These are phyloP conservation scores for Coleophoma eucalyptorum DNA, from an alignment of 2,329 filamentous ascomycete species.

Conservation along the genomic window DNA sequence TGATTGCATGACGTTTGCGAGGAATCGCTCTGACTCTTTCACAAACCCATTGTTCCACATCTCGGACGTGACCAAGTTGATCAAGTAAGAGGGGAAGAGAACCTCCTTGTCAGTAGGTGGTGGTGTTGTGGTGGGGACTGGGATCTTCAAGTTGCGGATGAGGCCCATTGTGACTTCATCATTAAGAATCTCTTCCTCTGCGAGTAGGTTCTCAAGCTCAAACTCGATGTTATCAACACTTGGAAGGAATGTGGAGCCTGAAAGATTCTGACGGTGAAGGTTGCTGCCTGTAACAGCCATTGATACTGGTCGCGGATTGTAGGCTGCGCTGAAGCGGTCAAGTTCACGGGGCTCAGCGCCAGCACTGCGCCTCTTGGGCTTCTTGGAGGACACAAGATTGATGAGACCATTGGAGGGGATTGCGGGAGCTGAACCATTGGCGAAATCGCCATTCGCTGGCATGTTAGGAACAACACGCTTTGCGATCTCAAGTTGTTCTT, in stretches of 20 bases:
- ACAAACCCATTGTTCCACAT: constrained; percentile 99
- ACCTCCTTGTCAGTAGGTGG: constrained; percentile 98
- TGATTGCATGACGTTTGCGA: constrained; percentile 99
- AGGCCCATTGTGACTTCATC: constrained; percentile 96
- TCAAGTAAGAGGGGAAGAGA: constrained; percentile 96
- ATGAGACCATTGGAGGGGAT: constrained; percentile 73
- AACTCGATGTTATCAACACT: constrained; percentile 88
- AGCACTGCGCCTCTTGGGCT: constrained; percentile 90
- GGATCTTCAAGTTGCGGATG: constrained; percentile 95
- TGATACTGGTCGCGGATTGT: constrained; percentile 92
- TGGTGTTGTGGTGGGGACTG: constrained; percentile 78
- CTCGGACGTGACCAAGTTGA: constrained; percentile 97
- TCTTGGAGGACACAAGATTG: constrained; percentile 95
- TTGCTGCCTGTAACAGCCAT: constrained; percentile 77
- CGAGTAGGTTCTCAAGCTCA: constrained; percentile 89
- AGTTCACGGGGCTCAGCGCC: constrained; percentile 80
- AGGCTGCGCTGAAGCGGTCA: constrained; percentile 87
- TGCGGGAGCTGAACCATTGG: constrained; percentile 57
- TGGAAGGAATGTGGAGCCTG: constrained; percentile 74
- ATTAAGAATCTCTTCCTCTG: constrained; percentile 92
- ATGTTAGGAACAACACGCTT: constrained; percentile 58
- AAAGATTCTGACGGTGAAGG: constrained; percentile 65
- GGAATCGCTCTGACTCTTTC: constrained; percentile 97
- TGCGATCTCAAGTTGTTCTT: constrained; percentile 87
- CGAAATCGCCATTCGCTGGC: constrained; percentile 66